Evolutionary conservation across 306 rosid species (phyloP).

Genomic region (Corylus americana): DNA sequence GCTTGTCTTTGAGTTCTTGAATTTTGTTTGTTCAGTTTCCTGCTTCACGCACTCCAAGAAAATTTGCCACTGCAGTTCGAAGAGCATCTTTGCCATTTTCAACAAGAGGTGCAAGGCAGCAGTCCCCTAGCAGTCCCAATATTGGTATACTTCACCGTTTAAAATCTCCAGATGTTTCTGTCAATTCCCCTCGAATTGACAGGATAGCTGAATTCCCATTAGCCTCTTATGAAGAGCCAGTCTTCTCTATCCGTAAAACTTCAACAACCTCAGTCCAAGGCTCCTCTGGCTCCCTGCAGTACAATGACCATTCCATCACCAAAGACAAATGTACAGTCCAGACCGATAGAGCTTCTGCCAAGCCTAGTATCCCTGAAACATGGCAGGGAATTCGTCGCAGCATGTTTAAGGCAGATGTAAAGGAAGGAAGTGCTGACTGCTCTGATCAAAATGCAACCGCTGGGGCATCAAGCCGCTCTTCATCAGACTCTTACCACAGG

Average conservation of each 20-base stretch:
- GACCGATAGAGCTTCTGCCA: conserved; percentile 52
- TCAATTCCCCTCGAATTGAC: conserved; percentile 94
- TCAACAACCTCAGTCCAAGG: conserved; percentile 49
- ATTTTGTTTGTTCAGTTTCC: conserved; percentile 54
- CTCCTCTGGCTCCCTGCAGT: conserved; percentile 54
- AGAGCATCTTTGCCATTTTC: conserved; percentile 84
- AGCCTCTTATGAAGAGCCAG: conserved; percentile 65
- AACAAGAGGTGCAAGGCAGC: conserved; percentile 42
- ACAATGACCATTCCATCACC: conserved; percentile 62
- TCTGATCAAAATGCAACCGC: conserved; percentile 95
- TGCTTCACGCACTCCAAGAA: conserved; percentile 41
- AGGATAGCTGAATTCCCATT: conserved; percentile 94
- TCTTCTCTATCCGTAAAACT: conserved; percentile 46
- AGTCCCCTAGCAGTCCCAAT: conserved; percentile 41
- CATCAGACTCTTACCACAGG: conserved; percentile 60
- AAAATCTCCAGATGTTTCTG: conserved; percentile 84
- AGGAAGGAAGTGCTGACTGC: conserved; percentile 55
- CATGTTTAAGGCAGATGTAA: conserved; percentile 50
- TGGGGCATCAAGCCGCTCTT: conserved; percentile 86
- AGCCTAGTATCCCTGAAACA: conserved; percentile 42
- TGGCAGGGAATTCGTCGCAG: conserved; percentile 74
- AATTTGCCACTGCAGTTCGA: conserved; percentile 50
- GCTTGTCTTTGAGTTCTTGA: conserved; percentile 27
- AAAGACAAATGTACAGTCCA: conserved; percentile 91
- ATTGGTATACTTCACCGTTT: conserved; percentile 47